phyloP scores from a whole-genome alignment of 331 rosid genomes.

The Rosa hybrid region DNA sequence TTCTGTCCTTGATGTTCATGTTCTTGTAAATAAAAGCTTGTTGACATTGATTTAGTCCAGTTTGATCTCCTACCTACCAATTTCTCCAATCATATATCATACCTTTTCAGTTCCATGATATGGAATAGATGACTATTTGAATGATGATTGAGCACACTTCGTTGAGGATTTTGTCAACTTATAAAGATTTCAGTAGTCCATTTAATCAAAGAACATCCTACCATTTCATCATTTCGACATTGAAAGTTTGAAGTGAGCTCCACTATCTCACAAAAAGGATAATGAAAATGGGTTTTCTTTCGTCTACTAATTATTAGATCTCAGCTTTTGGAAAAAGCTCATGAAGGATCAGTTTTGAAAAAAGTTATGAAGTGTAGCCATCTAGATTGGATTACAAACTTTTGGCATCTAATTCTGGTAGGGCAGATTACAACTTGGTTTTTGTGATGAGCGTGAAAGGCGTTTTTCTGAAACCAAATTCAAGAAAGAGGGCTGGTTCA shows the following conservation, averaged over 20 bases:
- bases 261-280: background rate
- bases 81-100: background rate
- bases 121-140: background rate
- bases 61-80: background rate
- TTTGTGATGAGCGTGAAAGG: background rate
- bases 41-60: constrained; percentile 5
- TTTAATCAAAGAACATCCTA: background rate
- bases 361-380: background rate
- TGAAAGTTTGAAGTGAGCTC: background rate
- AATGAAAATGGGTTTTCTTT: background rate
- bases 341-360: background rate
- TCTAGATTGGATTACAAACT: background rate
- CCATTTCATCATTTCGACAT: constrained; percentile 1
- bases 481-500: background rate
- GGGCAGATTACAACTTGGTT: background rate
- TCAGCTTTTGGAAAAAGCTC: background rate
- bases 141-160: background rate
- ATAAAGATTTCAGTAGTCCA: background rate
- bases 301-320: background rate
- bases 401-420: background rate
- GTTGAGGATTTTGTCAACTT: background rate
- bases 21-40: background rate
- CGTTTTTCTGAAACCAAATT: constrained; percentile 8
- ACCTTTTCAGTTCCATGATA: background rate
- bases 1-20: background rate